These are phyloP conservation scores for Leishmania aethiopica DNA, from an alignment of 208 protist species.

Conservation along the genomic window DNA sequence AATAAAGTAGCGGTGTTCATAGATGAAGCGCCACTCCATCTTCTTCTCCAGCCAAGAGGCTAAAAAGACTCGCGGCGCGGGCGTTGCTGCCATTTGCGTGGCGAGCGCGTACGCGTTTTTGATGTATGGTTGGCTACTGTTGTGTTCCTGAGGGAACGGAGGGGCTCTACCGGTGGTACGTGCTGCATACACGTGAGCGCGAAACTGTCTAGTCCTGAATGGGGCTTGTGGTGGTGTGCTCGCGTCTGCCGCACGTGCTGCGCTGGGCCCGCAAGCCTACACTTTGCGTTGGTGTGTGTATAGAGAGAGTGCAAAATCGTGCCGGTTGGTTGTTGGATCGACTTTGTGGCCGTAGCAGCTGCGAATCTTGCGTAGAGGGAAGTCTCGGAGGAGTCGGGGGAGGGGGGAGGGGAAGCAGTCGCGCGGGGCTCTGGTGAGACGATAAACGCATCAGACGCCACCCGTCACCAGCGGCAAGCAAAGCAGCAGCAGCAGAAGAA, in stretches of 20 bases:
- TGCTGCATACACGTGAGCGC: neutral
- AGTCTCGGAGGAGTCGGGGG: neutral
- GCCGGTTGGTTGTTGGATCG: neutral
- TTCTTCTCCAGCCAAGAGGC: conserved; percentile 76
- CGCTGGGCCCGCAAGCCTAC: neutral
- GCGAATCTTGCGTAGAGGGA: neutral
- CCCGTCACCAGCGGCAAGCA: neutral
- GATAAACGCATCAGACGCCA: neutral
- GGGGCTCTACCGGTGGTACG: neutral
- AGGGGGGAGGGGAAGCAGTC: neutral
- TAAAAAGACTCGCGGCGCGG: conserved; percentile 32
- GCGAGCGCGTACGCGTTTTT: neutral
- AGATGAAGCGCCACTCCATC: conserved; percentile 77
- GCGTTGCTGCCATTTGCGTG: neutral
- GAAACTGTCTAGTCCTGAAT: neutral
- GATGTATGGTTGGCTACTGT: neutral
- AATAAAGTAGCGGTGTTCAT: conserved; percentile 65
- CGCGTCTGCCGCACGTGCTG: neutral
- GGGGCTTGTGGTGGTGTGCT: neutral
- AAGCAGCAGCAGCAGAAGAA: neutral
- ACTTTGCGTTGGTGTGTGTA: neutral
- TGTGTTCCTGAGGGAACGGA: neutral
- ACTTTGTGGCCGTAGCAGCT: neutral
- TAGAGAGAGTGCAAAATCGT: neutral
- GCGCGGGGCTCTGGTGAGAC: neutral